These are phyloP conservation scores for Suillus luteus DNA, from an alignment of 768 basidiomycete species.

Conservation along the genomic window DNA sequence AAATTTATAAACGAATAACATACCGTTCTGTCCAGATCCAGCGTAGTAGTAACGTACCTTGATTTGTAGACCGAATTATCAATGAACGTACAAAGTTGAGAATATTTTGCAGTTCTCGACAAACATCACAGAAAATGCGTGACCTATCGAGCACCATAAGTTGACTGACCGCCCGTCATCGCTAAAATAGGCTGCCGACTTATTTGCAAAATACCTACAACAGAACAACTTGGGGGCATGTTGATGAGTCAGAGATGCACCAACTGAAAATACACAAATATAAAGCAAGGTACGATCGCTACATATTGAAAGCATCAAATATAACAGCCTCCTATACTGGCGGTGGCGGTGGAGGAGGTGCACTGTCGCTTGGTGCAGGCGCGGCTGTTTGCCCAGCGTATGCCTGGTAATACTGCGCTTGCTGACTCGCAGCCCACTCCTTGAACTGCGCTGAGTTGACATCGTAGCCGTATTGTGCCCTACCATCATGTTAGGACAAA, in stretches of 20 bases:
- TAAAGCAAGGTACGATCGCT: constrained; percentile 33
- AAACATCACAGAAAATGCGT: too few relatives aligned
- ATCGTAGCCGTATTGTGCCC: constrained; percentile 87
- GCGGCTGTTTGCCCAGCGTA: constrained; percentile 52
- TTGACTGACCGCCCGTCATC: not conserved
- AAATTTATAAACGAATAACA: too few relatives aligned
- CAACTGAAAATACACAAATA: constrained; percentile 32
- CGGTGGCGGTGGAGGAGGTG: constrained; percentile 26
- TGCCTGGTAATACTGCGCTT: constrained; percentile 76
- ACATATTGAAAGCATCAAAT: constrained; percentile 17
- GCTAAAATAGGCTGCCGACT: not conserved
- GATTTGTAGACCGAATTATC: not conserved
- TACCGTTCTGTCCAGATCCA: too few relatives aligned
- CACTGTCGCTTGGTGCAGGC: constrained; percentile 30
- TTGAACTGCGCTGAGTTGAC: constrained; percentile 82
- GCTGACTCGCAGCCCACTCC: constrained; percentile 67
- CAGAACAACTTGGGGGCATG: not conserved
- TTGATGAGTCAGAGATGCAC: constrained; percentile 5
- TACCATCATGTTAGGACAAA: constrained; percentile 26
- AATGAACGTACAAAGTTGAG: too few relatives aligned
- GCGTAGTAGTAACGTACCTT: too few relatives aligned
- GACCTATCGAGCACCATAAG: too few relatives aligned
- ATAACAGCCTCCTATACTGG: constrained; percentile 23
- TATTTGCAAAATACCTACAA: not conserved
- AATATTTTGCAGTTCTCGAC: too few relatives aligned